phyloP scores from a whole-genome alignment of 179 eudicot genomes.

The Beta macrorhiza region DNA sequence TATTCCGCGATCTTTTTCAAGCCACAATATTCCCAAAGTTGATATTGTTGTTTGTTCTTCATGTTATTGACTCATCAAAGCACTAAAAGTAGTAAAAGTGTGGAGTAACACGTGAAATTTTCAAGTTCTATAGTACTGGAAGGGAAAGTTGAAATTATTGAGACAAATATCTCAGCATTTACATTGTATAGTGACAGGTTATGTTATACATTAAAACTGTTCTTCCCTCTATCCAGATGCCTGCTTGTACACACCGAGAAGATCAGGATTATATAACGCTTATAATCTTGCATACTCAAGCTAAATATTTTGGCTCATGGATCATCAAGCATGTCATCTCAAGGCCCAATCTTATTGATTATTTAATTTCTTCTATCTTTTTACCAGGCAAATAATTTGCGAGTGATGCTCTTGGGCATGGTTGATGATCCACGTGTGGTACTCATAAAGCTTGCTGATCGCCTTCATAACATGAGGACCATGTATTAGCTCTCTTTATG shows the following conservation, averaged over 20 bases:
- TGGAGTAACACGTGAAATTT: background rate
- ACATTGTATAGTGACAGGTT: background rate
- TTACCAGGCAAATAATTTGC: conserved; percentile 72
- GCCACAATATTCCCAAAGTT: background rate
- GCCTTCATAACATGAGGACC: conserved; percentile 99
- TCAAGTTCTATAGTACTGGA: background rate
- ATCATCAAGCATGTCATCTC: conserved; percentile 10
- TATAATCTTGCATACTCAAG: background rate
- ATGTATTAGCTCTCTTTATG: conserved; percentile 50
- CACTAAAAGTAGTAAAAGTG: background rate
- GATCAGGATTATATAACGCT: background rate
- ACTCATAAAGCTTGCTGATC: conserved; percentile 97
- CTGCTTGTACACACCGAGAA: background rate
- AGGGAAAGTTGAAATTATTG: background rate
- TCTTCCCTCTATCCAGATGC: background rate
- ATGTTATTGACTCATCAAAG: background rate
- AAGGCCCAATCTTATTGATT: conserved; percentile 3
- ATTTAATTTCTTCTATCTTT: conserved; percentile 23
- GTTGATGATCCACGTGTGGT: conserved; percentile 98
- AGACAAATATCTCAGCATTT: background rate
- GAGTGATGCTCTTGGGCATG: conserved; percentile 97
- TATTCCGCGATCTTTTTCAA: background rate
- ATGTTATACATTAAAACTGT: background rate
- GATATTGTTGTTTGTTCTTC: background rate
- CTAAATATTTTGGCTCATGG: conserved; percentile 2